Evolutionary conservation across 2,329 filamentous ascomycete species (phyloP), one percentile per base, ranked within the genome.

Genomic region (Coniochaeta prunicola): DNA sequence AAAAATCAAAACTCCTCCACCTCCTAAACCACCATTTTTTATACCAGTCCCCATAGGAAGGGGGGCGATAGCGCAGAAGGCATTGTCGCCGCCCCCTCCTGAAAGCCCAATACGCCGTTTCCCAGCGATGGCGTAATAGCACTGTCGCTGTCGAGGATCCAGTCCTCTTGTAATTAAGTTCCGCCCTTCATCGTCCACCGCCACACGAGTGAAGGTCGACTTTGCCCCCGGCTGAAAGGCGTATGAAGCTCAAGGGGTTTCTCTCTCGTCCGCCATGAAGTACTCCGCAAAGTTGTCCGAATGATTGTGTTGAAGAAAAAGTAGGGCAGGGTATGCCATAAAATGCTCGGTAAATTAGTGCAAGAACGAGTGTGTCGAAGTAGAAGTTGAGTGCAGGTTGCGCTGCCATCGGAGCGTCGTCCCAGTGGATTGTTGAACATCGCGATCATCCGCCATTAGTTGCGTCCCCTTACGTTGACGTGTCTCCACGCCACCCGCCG

Each of bases 41-140:
- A 0, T 59, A 15, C 19, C 50, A 50, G 30, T 55, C n/a, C 28
- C 53, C 53, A 33, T 34, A 36, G 53, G 53, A 55, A 50, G 56
- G 15, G n/a, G 40, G 57, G 60, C 68, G 69, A 75, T 75, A 76
- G 73, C 74, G 73, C 66, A 69, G 17, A 56, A 68, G n/a, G 74
- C 74, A 73, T 75, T 76, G 66, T 75, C 72, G 65, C 64, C 59
- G 7, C 21, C 34, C 57, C 61, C 62, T 56, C 28, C 58, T 60
- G 58, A 63, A n/a, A 57, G 58, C 62, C 66, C 56, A 59, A 63
- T 65, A 67, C 62, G 62, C 65, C 62, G 55, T 58, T 50, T 67
- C 65, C 63, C 64, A 69, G 68, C 69, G 65, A 74, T 74, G 71
- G 72, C 70, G 73, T 64, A 71, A 57, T 57, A 66, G 72, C 71